Base-by-base conservation (phyloP, 1,139 yeast species). In the Suhomyces anneliseae region DNA sequence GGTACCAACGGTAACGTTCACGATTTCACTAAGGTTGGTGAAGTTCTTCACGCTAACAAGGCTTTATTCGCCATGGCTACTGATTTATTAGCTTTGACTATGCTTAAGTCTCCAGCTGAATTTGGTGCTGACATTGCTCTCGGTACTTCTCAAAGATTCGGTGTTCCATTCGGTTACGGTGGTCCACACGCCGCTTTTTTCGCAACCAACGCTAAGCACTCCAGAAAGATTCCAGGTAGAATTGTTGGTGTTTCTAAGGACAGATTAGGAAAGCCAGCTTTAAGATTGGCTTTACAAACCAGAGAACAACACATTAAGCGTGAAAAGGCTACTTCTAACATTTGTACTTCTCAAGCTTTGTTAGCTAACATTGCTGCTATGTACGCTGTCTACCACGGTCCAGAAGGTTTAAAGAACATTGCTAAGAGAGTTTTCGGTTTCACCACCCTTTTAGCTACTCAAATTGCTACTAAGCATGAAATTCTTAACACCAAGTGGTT, bases 121-220 rank as follows among this genome's bases (percentile, higher is more conserved):
- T 88, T 87, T 61, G 92, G 92, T 45, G 98, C 98, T 40, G 99
- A 93, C 65, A 87, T 93, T 49, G 97, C 88, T 2, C 76, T 93
- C 48, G 99, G 99, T 47, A 84, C 90, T 15, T 81, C 97, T 6
- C 99, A 93, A 75, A 80, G 99, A 68, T 90, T 93, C 59, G 99
- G 99, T 61, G 97, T 93, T 40, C 98, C 99, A 48, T 82, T 92
- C 71, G 99, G 98, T 11, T 93, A 85, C 62, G 99, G 99, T 62
- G 99, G 99, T 33, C 99, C 99, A 6, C 99, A 93, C 66, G 99
- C 99, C 44, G 99, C 97, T 0, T 93, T 90, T 72, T 92, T 93
- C 61, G 90, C 98, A 12, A 95, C 95, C 42, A 77, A 83, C 27
- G 79, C 83, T 52, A 79, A 82, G 52, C 79, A 87, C 61, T 88